Evolutionary conservation across 179 eudicot species (phyloP).

Genomic region (Drosera spatulata): DNA sequence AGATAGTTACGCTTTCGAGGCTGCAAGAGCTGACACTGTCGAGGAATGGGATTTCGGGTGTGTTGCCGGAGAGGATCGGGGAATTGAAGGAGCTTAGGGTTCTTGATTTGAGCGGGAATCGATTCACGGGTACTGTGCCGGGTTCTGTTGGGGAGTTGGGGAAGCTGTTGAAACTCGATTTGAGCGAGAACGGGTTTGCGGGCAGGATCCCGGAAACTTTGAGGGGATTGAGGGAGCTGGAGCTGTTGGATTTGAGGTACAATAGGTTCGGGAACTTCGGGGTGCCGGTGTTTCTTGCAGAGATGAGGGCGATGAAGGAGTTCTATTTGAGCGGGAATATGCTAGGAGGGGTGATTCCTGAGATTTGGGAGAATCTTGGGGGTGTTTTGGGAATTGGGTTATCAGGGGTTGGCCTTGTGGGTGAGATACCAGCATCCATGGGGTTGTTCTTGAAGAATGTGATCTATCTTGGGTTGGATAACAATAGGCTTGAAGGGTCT

Average conservation of each 20-base stretch:
- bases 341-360: slow-evolving; percentile 79
- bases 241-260: slow-evolving; percentile 61
- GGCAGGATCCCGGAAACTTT: slow-evolving; percentile 50
- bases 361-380: slow-evolving; percentile 69
- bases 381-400: slow-evolving; percentile 58
- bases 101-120: slow-evolving; percentile 60
- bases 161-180: slow-evolving; percentile 46
- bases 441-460: slow-evolving; percentile 50
- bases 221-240: slow-evolving; percentile 28
- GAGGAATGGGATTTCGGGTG: slow-evolving; percentile 30
- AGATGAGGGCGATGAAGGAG: slow-evolving; percentile 45
- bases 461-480: slow-evolving; percentile 49
- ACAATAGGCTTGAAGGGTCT: slow-evolving; percentile 51
- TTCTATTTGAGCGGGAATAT: slow-evolving; percentile 67
- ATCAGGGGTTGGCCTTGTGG: slow-evolving; percentile 50
- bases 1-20: slow-evolving; percentile 24
- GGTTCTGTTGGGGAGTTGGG: slow-evolving; percentile 33
- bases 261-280: slow-evolving; percentile 50
- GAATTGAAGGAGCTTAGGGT: slow-evolving; percentile 37
- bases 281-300: slow-evolving; percentile 42
- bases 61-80: slow-evolving; percentile 19
- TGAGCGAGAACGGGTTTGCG: slow-evolving; percentile 35
- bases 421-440: slow-evolving; percentile 66
- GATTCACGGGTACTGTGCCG: slow-evolving; percentile 37
- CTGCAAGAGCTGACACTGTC: slow-evolving; percentile 56